Conservation (phyloP, 768 basidiomycete species). For the Terana coerulea region DNA sequence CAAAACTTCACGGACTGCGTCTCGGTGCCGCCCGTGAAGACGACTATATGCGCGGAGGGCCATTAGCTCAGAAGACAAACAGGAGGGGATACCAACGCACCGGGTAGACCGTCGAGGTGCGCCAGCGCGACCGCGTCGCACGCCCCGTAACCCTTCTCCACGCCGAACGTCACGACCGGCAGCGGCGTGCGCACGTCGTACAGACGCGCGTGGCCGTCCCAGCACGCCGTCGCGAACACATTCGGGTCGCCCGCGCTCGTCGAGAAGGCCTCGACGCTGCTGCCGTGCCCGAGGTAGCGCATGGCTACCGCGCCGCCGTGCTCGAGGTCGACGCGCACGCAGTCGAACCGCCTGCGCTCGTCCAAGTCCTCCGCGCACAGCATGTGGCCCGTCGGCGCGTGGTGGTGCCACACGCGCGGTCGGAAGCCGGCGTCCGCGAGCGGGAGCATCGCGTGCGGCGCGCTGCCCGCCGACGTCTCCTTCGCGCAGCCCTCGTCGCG, state of each 20-base stretch:
- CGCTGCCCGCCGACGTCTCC: neutral
- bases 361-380: constrained; percentile 19
- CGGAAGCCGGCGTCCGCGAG: neutral
- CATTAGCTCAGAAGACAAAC: neutral
- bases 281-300: constrained; percentile 37
- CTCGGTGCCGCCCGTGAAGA: constrained; percentile 27
- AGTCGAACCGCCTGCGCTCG: constrained; percentile 6
- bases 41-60: constrained; percentile 10
- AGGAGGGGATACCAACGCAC: neutral
- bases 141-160: constrained; percentile 15
- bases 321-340: constrained; percentile 29
- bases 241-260: constrained; percentile 32
- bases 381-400: constrained; percentile 18
- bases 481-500: neutral
- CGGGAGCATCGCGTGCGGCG: neutral
- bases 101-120: neutral
- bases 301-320: constrained; percentile 26
- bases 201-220: constrained; percentile 35
- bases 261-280: constrained; percentile 28
- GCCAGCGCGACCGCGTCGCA: neutral
- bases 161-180: constrained; percentile 32
- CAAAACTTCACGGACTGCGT: constrained; percentile 35
- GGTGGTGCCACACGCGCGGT: neutral
- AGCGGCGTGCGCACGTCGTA: constrained; percentile 35
- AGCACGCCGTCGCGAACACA: constrained; percentile 31